Percentiles rank a stretch among this genome's conserved stretches.
Conservation (phyloP, 352 stramenopile species). For the Hyaloperonospora brassicae region DNA sequence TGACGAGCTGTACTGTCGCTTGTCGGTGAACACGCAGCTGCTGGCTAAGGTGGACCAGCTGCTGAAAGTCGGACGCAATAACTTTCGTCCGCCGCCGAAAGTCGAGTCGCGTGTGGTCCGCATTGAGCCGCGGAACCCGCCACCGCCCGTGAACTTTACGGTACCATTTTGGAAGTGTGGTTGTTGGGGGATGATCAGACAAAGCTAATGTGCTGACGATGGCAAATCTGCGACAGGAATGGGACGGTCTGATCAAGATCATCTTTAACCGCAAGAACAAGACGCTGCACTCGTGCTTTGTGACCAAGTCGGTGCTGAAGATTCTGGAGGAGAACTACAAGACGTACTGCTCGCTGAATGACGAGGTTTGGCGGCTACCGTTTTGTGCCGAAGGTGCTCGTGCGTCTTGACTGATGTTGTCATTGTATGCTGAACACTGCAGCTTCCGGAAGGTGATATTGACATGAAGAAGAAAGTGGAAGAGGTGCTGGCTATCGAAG, state of each 20-base stretch:
- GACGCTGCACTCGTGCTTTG: slow-evolving; percentile 94
- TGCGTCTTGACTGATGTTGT: slow-evolving; percentile 1
- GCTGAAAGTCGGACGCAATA: slow-evolving; percentile 97
- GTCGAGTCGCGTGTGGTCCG: slow-evolving; percentile 94
- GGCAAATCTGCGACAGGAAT: slow-evolving; percentile 70
- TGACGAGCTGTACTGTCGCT: slow-evolving; percentile 96
- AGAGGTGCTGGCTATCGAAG: slow-evolving; percentile 86
- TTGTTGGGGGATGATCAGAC: not conserved
- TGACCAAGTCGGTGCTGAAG: slow-evolving; percentile 93
- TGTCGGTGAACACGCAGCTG: slow-evolving; percentile 98
- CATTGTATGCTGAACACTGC: slow-evolving; percentile 2
- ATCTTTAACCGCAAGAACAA: slow-evolving; percentile 99
- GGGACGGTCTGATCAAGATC: slow-evolving; percentile 99
- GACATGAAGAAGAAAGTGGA: slow-evolving; percentile 92
- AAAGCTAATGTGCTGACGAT: slow-evolving; percentile 8
- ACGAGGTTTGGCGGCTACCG: slow-evolving; percentile 37
- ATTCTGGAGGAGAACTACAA: slow-evolving; percentile 96
- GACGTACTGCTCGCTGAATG: slow-evolving; percentile 90
- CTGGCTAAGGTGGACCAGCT: slow-evolving; percentile 98
- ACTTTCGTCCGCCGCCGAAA: slow-evolving; percentile 97
- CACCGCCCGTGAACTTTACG: slow-evolving; percentile 98
- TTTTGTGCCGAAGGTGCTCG: not conserved
- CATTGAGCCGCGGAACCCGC: slow-evolving; percentile 97
- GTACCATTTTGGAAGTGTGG: slow-evolving; percentile 16
- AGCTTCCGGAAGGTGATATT: slow-evolving; percentile 67